A percentile compares a stretch with the other conserved stretches of the same genome.
Evolutionary conservation across 768 basidiomycete genomes (phyloP).

Genomic region (Pleurotus tuber-regium): DNA sequence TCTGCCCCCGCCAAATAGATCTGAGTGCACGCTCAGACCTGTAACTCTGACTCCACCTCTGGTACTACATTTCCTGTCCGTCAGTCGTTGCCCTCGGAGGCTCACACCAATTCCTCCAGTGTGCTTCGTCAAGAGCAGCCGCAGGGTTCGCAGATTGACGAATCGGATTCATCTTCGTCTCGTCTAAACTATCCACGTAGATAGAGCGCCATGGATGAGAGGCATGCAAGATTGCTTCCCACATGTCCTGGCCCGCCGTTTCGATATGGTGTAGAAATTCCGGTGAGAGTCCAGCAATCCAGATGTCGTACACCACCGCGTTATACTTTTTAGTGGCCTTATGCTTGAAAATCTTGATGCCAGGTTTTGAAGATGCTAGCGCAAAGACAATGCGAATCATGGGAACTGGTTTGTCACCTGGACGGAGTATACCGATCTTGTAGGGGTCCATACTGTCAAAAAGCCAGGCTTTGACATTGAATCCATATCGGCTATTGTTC

Average conservation of each 20-base stretch:
- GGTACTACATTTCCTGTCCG: no score
- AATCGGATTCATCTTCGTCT: neutral
- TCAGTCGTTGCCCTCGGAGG: no score
- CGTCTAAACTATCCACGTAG: neutral
- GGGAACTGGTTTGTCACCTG: slow-evolving; percentile 13
- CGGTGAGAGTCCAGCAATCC: slow-evolving; percentile 16
- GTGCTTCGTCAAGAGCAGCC: neutral
- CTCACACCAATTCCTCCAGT: no score
- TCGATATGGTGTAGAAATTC: slow-evolving; percentile 11
- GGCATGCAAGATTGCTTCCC: neutral
- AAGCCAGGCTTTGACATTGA: slow-evolving; percentile 10
- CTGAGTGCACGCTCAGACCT: no score
- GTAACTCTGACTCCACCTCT: no score
- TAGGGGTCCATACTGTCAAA: slow-evolving; percentile 25
- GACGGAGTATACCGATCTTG: slow-evolving; percentile 15
- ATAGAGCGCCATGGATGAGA: neutral
- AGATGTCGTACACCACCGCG: slow-evolving; percentile 15
- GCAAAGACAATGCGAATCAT: slow-evolving; percentile 23
- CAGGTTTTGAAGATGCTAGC: slow-evolving; percentile 12
- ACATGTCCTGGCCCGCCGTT: neutral
- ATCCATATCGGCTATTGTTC: slow-evolving; percentile 17
- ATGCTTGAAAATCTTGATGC: neutral
- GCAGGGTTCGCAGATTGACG: neutral
- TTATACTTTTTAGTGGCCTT: neutral
- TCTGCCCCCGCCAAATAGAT: no score